Percentiles rank a stretch among this genome's conserved stretches.
phyloP scores from a whole-genome alignment of 306 rosid genomes.

The Hylodesmum podocarpum region DNA sequence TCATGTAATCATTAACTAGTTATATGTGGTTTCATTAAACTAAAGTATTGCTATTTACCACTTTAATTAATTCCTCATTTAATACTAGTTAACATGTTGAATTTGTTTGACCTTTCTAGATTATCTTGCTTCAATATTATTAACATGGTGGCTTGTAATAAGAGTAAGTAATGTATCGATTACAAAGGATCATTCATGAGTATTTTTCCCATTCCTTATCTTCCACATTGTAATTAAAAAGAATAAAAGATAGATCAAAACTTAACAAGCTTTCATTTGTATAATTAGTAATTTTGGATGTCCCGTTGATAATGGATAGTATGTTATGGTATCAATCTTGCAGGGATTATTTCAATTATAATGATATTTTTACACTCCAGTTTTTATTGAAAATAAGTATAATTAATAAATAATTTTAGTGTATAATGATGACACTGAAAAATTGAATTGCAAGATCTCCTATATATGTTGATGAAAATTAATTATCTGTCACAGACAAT shows the following conservation, averaged over 20 bases:
- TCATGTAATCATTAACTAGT: conserved; percentile 3
- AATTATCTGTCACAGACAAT: no score
- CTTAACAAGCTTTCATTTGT: not conserved
- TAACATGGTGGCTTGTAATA: not conserved
- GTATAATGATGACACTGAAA: no score
- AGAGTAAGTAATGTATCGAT: not conserved
- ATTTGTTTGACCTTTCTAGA: not conserved
- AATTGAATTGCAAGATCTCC: no score
- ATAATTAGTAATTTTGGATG: not conserved
- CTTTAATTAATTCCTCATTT: not conserved
- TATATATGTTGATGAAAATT: no score
- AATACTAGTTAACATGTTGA: not conserved
- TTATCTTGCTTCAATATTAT: not conserved
- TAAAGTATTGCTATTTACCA: not conserved
- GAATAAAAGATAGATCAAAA: not conserved
- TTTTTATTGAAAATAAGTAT: no score
- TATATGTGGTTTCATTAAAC: not conserved
- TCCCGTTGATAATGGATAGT: no score
- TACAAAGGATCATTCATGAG: not conserved
- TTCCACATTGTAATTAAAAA: not conserved
- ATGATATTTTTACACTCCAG: no score
- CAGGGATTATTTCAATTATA: no score
- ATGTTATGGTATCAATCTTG: no score
- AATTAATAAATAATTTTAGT: no score
- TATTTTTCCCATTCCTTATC: not conserved